phyloP scores from a whole-genome alignment of 768 basidiomycete species.

The Asterophora lycoperdoides region DNA sequence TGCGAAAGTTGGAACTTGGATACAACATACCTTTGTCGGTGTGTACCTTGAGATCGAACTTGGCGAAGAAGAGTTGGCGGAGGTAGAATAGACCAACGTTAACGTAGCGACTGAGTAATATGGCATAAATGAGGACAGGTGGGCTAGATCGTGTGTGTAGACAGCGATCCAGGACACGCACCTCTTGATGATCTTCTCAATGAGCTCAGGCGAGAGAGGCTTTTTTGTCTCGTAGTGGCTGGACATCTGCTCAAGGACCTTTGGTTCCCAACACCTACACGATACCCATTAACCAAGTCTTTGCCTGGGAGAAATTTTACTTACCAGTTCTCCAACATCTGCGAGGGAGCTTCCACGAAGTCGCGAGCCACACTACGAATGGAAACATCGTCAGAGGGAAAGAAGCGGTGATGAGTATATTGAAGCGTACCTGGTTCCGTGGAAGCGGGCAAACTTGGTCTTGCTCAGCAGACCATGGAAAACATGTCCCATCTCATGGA shows the following conservation, averaged over 20 bases:
- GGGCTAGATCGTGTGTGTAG: background rate
- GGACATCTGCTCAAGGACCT: slow-evolving; percentile 73
- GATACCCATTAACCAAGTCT: background rate
- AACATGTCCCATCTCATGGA: slow-evolving; percentile 85
- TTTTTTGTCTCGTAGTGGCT: slow-evolving; percentile 75
- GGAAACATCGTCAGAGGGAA: background rate
- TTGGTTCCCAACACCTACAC: slow-evolving; percentile 74
- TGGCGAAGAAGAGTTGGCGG: slow-evolving; percentile 81
- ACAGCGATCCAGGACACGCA: slow-evolving; percentile 20
- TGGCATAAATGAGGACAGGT: background rate
- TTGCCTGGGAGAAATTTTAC: slow-evolving; percentile 6
- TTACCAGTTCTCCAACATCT: slow-evolving; percentile 91
- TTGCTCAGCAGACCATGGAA: slow-evolving; percentile 67
- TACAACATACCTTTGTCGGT: slow-evolving; percentile 50
- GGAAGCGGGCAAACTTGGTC: slow-evolving; percentile 73
- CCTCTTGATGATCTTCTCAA: slow-evolving; percentile 80
- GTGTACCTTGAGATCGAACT: slow-evolving; percentile 74
- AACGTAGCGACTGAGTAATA: slow-evolving; percentile 54
- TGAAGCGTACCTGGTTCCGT: slow-evolving; percentile 58
- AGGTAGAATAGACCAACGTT: slow-evolving; percentile 81
- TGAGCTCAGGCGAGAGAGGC: slow-evolving; percentile 65
- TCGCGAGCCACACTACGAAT: slow-evolving; percentile 58
- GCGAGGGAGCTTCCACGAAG: slow-evolving; percentile 87
- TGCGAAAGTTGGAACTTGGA: too few relatives aligned
- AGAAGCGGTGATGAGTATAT: background rate